Base-by-base conservation (phyloP, 352 stramenopile genomes). In the Phytopythium boreale region DNA sequence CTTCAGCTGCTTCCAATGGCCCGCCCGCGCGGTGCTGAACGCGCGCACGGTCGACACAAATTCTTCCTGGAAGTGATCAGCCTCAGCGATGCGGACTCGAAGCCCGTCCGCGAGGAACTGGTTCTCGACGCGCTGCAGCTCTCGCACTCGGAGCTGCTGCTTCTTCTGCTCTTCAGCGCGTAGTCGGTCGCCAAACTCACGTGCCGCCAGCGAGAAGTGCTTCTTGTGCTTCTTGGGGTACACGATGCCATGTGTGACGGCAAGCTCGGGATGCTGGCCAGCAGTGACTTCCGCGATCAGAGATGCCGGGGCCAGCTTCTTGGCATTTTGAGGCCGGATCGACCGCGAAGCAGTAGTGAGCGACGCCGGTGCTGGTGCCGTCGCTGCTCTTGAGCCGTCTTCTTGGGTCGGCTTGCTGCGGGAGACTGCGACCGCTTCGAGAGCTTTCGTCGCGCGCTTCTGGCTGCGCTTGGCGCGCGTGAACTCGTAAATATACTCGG, bases 401-500 rank as follows among this genome's bases (percentile, higher is more conserved):
- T 11, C 9, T 57, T 34, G 50, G 4, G 11, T 11, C 37, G 20
- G 6, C 22, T 39, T 26, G 39, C 22, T 56, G 49, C 27, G 55
- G 22, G 24, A n/a, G 15, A 26, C 24, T n/a, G 20, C 8, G 11
- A 51, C 17, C 17, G 52, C 8, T 41, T 29, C 36, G 29, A 75
- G 36, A 15, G 63, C 71, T 22, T 61, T 62, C 46, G 57, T 49
- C 11, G 72, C 76, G 41, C 78, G 69, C 52, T 80, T 77, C 31
- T 85, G 58, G 26, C 58, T 69, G 24, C 75, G 72, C 19, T 83
- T 67, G n/a, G 82, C 76, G 8, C 76, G 67, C 24, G 74, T 78
- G 64, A 80, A 87, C 17, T 88, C 80, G 62, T 87, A 88, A 59
- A 89, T 87, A 47, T 87, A 73, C 53, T 92, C 83, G 8, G 73